Percentiles rank a stretch among this genome's conserved stretches.
phyloP scores from a whole-genome alignment of 192 early-diverging fungal species.

The Glomus cerebriforme region DNA sequence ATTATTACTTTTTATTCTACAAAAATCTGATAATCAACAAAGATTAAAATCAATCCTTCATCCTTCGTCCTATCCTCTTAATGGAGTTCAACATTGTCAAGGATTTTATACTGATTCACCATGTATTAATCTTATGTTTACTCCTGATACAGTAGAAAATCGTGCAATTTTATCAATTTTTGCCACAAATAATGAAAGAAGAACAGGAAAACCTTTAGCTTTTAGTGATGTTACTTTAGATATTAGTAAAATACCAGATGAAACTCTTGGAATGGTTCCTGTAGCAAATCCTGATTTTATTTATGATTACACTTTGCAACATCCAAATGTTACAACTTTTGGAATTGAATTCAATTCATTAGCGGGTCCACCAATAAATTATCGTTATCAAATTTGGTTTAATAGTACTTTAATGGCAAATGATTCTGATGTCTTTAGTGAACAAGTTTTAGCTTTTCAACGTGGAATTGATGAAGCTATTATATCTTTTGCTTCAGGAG shows the following conservation, averaged over 20 bases:
- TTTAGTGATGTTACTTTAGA: constrained; percentile 40
- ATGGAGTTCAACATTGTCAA: constrained; percentile 49
- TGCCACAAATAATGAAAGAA: constrained; percentile 40
- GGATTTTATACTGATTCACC: constrained; percentile 44
- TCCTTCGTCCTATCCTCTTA: constrained; percentile 44
- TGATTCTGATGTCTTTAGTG: constrained; percentile 62
- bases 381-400: constrained; percentile 77
- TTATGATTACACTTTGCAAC: constrained; percentile 66
- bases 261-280: constrained; percentile 53
- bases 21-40: constrained; percentile 44
- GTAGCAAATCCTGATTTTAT: constrained; percentile 61
- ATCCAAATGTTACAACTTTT: constrained; percentile 70
- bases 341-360: constrained; percentile 53
- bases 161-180: constrained; percentile 44
- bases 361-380: constrained; percentile 49
- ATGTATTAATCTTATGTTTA: constrained; percentile 68
- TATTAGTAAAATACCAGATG: constrained; percentile 33
- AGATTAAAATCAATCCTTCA: constrained; percentile 43
- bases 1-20: constrained; percentile 64
- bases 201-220: constrained; percentile 40
- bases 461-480: constrained; percentile 76
- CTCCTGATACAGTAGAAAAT: constrained; percentile 44
- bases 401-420: constrained; percentile 64
- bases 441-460: constrained; percentile 58
- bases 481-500: constrained; percentile 21